Evolutionary conservation across 129 eudicot genomes (phyloP), one percentile per base, ranked within the genome.

Genomic region (Helianthus tuberosus): DNA sequence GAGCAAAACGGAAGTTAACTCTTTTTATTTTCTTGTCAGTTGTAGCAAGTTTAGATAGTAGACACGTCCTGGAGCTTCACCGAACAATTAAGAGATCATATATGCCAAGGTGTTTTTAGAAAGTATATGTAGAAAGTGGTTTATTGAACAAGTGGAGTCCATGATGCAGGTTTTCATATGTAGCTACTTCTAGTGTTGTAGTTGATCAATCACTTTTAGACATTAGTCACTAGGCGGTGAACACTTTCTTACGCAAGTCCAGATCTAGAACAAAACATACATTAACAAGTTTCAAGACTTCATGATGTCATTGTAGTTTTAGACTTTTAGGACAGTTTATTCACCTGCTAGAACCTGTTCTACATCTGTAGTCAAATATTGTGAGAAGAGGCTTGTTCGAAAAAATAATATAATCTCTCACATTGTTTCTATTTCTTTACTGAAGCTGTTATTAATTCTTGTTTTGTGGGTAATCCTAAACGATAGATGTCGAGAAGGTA

Each of bases 401-500:
- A 32, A 32, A 32, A 32, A 32, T 32, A 2, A 32, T 32, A 32
- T 35, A 36, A 50, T 16, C 79, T 63, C 41, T 39, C 53, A 44
- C 41, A 75, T 51, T 66, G 32, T 65, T 52, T 39, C 13, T 65
- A 7, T 14, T 52, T 75, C 27, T 65, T 75, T 65, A 20, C 57
- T 52, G 14, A 53, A 44, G 5, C 75, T 51, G 46, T 25, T 65
- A 65, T 41, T n/a, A 52, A 43, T 43, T 72, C 11, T 57, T n/a
- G 25, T 68, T 53, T 68, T 76, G 67, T 77, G 62, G 65, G 66
- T 11, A 49, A 20, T 74, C 16, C 29, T 72, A 70, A 76, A 66
- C 8, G 15, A 20, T 46, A 79, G 79, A 89, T 89, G 96, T 89
- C 96, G 20, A 81, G 96, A 73, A 89, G 92, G 70, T 89, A 89